Conservation (phyloP, 2,329 filamentous ascomycete genomes). For the Ceratocystis variospora region DNA sequence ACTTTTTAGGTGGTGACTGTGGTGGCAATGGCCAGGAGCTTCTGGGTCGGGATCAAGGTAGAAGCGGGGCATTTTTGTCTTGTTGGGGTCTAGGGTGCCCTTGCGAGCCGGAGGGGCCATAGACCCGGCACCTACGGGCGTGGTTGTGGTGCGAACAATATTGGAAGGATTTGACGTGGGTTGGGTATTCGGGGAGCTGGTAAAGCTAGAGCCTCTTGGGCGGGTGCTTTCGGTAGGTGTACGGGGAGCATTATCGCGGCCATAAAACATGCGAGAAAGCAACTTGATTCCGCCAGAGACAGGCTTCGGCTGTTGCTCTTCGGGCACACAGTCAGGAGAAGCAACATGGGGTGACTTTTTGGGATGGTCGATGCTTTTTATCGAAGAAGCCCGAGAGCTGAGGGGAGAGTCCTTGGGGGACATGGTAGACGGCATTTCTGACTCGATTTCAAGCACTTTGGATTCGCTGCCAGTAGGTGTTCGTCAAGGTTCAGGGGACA, state of each 20-base stretch:
- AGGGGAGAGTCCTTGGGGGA: conserved; percentile 17
- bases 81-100: conserved; percentile 5
- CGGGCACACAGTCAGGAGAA: conserved; percentile 8
- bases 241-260: conserved; percentile 12
- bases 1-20: conserved; percentile 80
- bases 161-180: conserved; percentile 3
- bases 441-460: neutral
- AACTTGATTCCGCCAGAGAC: conserved; percentile 17
- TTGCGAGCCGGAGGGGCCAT: conserved; percentile 10
- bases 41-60: conserved; percentile 31
- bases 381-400: conserved; percentile 19
- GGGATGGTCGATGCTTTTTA: conserved; percentile 15
- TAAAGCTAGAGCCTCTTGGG: conserved; percentile 19
- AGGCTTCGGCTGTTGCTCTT: conserved; percentile 12
- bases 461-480: neutral
- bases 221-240: conserved; percentile 13
- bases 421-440: conserved; percentile 12
- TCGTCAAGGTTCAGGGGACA: neutral
- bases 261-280: conserved; percentile 18
- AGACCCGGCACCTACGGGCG: conserved; percentile 7
- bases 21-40: conserved; percentile 66
- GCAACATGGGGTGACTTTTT: conserved; percentile 15
- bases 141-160: conserved; percentile 12
- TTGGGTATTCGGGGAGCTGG: conserved; percentile 13
- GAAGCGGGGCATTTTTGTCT: conserved; percentile 17